Evolutionary conservation across 805 yeast species (phyloP).

Genomic region (Lachancea lanzarotensis): DNA sequence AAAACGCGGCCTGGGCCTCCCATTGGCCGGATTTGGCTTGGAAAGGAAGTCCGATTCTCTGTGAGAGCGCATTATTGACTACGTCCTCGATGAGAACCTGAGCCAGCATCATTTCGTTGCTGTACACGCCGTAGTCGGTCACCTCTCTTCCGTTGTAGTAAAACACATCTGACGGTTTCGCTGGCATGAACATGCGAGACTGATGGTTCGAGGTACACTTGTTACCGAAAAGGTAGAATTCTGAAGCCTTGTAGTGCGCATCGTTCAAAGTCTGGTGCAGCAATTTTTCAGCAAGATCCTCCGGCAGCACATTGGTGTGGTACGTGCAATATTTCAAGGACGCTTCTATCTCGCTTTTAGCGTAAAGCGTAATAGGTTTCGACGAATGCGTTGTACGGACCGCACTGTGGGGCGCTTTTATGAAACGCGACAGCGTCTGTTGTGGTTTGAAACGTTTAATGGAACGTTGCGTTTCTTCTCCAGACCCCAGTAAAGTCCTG

Average conservation of each 20-base stretch:
- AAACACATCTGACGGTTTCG: conserved; percentile 11
- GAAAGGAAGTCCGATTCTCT: conserved; percentile 32
- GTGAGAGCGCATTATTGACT: conserved; percentile 35
- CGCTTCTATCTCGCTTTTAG: conserved; percentile 45
- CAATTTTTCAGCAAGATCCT: conserved; percentile 40
- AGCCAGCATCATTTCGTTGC: conserved; percentile 37
- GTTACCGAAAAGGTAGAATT: conserved; percentile 59
- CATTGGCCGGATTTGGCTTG: conserved; percentile 38
- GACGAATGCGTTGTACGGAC: conserved; percentile 10
- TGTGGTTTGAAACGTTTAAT: conserved; percentile 8
- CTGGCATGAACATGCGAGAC: conserved; percentile 33
- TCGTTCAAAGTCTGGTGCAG: conserved; percentile 39
- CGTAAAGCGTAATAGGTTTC: conserved; percentile 36
- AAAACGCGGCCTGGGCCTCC: conserved; percentile 49
- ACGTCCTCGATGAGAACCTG: conserved; percentile 35
- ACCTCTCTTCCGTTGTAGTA: conserved; percentile 37
- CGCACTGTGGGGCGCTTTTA: conserved; percentile 1
- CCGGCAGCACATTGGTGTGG: conserved; percentile 47
- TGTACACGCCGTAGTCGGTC: conserved; percentile 31
- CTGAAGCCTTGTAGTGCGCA: conserved; percentile 35
- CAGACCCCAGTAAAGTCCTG: not conserved
- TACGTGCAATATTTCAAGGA: conserved; percentile 47
- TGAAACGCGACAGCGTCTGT: conserved; percentile 2
- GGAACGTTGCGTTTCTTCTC: conserved; percentile 4
- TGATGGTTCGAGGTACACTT: conserved; percentile 53